These are phyloP conservation scores for Saccharomyces hybrid DNA, from an alignment of 1,139 yeast species.

Conservation along the genomic window DNA sequence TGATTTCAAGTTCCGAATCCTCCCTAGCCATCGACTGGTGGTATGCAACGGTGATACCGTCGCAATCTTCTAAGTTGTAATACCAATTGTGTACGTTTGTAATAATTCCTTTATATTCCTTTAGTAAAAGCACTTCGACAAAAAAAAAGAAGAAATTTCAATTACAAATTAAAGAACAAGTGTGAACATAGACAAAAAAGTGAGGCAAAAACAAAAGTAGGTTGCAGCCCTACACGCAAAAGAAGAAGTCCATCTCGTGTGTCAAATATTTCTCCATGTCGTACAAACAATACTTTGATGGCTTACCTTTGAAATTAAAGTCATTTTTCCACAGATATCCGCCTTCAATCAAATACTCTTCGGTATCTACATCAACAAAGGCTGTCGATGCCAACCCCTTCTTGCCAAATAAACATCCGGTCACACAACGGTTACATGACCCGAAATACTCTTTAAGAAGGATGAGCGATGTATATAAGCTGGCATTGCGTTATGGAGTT, in stretches of 20 bases:
- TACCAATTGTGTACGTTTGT: background rate
- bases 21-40: constrained; percentile 14
- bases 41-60: constrained; percentile 5
- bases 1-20: constrained; percentile 5
- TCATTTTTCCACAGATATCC: constrained; percentile 77
- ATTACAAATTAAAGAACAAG: background rate
- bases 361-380: constrained; percentile 53
- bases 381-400: constrained; percentile 82
- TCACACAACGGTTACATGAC: constrained; percentile 67
- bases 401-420: constrained; percentile 75
- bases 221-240: background rate
- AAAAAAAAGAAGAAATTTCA: background rate
- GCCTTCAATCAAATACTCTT: constrained; percentile 71
- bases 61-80: background rate
- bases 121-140: background rate
- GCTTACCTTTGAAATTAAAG: constrained; percentile 65
- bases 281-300: constrained; percentile 35
- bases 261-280: background rate
- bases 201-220: background rate
- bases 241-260: background rate
- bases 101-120: background rate
- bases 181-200: background rate
- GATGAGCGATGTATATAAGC: constrained; percentile 76
- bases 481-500: constrained; percentile 76
- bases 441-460: constrained; percentile 77